Evolutionary conservation across 768 basidiomycete genomes (phyloP).

Genomic region (Pleurotus citrinopileatus): DNA sequence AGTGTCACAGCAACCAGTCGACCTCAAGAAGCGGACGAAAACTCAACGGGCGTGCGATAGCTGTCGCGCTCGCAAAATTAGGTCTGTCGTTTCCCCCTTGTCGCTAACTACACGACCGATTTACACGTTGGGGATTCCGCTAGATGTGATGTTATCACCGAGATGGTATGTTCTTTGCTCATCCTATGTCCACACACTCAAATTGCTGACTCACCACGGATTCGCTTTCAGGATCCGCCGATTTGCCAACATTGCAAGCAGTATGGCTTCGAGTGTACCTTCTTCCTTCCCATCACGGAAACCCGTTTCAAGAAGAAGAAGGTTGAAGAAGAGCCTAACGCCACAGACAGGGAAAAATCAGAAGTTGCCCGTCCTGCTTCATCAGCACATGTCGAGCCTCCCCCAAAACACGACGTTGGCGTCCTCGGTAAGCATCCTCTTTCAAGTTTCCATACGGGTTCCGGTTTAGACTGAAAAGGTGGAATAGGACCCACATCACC

Average conservation of each 20-base stretch:
- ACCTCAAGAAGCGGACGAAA: constrained; percentile 87
- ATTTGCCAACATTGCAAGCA: constrained; percentile 94
- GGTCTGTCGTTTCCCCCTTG: background rate
- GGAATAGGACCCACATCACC: constrained; percentile 81
- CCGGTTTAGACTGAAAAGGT: constrained; percentile 38
- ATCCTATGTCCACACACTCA: constrained; percentile 5
- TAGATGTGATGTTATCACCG: constrained; percentile 83
- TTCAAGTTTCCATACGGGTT: constrained; percentile 10
- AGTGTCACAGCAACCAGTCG: constrained; percentile 33
- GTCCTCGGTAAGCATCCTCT: constrained; percentile 51
- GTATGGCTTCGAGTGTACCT: constrained; percentile 91
- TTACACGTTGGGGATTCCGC: background rate
- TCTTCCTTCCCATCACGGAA: constrained; percentile 97
- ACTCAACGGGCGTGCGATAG: constrained; percentile 90
- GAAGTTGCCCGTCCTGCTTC: constrained; percentile 27
- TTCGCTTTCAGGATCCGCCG: constrained; percentile 52
- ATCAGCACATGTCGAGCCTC: constrained; percentile 46
- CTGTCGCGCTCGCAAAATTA: constrained; percentile 87
- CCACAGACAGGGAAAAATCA: constrained; percentile 33
- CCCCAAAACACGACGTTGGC: constrained; percentile 52
- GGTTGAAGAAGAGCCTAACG: constrained; percentile 62
- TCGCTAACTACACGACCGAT: no score
- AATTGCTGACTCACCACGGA: background rate
- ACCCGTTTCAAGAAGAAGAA: constrained; percentile 99
- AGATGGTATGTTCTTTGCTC: constrained; percentile 34